Evolutionary conservation across 495 filamentous ascomycete species (phyloP).

Genomic region (Cetradonia linearis): DNA sequence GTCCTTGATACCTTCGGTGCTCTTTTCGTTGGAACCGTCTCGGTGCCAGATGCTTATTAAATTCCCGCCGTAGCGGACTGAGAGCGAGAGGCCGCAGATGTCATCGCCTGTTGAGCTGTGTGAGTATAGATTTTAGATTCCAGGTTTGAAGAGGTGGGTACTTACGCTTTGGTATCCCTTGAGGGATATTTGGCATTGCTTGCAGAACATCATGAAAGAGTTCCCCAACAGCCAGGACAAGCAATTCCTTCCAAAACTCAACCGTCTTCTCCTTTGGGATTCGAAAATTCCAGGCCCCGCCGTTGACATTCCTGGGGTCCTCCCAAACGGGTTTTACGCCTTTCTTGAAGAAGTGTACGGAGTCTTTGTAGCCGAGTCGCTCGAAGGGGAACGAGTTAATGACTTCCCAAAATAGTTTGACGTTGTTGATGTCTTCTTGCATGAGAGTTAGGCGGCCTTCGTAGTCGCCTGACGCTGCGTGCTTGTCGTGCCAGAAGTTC

Average conservation of each 20-base stretch:
- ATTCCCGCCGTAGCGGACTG: constrained; percentile 55
- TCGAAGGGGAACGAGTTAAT: constrained; percentile 79
- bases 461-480: constrained; percentile 40
- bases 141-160: constrained; percentile 6
- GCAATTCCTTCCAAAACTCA: constrained; percentile 70
- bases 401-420: constrained; percentile 79
- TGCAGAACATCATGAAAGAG: constrained; percentile 67
- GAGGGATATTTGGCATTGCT: constrained; percentile 28
- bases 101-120: constrained; percentile 51
- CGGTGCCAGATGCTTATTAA: constrained; percentile 85
- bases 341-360: constrained; percentile 78
- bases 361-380: constrained; percentile 67
- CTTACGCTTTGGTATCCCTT: constrained; percentile 33
- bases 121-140: not conserved
- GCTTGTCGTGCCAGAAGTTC: constrained; percentile 50
- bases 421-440: constrained; percentile 56
- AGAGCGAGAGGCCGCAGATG: constrained; percentile 56
- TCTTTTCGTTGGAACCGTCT: constrained; percentile 59
- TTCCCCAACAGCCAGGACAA: constrained; percentile 76
- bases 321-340: constrained; percentile 85
- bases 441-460: constrained; percentile 56
- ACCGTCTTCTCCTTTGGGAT: constrained; percentile 38
- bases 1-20: constrained; percentile 62
- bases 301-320: constrained; percentile 69
- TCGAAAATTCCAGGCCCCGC: constrained; percentile 80